Evolutionary conservation across 129 eudicot species (phyloP).

Genomic region (Centaurea solstitialis): DNA sequence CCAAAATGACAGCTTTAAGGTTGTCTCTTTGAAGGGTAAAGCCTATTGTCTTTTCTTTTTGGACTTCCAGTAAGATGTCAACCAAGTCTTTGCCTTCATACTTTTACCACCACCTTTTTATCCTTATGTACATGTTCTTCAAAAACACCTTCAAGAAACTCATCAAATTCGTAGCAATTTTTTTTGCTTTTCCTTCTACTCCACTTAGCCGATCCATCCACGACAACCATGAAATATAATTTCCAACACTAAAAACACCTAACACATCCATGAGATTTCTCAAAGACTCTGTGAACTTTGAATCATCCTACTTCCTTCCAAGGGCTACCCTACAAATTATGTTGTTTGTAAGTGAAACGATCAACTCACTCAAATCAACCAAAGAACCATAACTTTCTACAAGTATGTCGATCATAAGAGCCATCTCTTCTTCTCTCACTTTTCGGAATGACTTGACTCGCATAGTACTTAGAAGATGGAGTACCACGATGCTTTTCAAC

Average conservation of each 20-base stretch:
- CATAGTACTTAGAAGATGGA: conserved; percentile 7
- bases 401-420: conserved; percentile 5
- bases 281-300: neutral
- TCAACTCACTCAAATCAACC: conserved; percentile 10
- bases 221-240: conserved; percentile 30
- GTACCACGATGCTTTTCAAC: conserved; percentile 17
- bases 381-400: neutral
- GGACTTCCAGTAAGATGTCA: conserved; percentile 33
- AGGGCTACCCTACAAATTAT: conserved; percentile 17
- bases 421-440: conserved; percentile 36
- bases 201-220: conserved; percentile 42
- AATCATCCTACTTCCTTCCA: conserved; percentile 23
- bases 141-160: conserved; percentile 35
- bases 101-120: neutral
- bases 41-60: conserved; percentile 7
- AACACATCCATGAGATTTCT: conserved; percentile 4
- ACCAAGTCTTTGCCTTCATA: conserved; percentile 29
- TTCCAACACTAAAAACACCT: conserved; percentile 6
- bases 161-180: conserved; percentile 29
- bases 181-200: conserved; percentile 22
- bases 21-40: conserved; percentile 23
- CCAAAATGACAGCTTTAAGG: conserved; percentile 41
- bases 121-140: conserved; percentile 29
- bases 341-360: neutral
- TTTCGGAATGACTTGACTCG: conserved; percentile 23